Conservation (phyloP, 768 basidiomycete species). For the Lactifluus volemus region DNA sequence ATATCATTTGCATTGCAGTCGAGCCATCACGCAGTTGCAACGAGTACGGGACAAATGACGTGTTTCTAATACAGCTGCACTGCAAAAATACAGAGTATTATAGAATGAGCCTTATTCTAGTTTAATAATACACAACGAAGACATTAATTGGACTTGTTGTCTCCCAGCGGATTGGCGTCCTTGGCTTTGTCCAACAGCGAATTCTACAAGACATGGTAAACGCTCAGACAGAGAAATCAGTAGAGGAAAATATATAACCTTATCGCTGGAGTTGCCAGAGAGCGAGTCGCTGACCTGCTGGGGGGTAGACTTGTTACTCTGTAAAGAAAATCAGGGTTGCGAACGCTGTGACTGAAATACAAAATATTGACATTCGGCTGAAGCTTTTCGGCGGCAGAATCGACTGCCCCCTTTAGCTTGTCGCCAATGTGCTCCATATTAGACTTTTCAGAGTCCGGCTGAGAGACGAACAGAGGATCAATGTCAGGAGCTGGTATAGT, state of each 20-base stretch:
- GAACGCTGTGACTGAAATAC: neutral
- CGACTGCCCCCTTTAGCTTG: neutral
- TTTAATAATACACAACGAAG: neutral
- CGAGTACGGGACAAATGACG: too few species aligned
- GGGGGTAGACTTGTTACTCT: neutral
- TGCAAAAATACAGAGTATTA: neutral
- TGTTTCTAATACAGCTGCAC: neutral
- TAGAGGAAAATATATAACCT: neutral
- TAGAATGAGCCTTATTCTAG: neutral
- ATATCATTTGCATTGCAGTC: too few species aligned
- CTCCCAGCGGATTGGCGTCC: neutral
- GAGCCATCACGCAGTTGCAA: too few species aligned
- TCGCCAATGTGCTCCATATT: neutral
- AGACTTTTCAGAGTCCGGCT: constrained; percentile 6
- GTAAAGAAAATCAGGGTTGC: neutral
- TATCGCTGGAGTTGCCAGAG: neutral
- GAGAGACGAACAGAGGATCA: neutral
- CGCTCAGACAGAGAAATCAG: neutral
- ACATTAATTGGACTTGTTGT: neutral
- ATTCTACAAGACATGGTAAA: neutral
- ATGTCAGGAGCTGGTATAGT: neutral
- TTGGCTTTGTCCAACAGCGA: neutral
- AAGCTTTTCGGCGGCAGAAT: neutral
- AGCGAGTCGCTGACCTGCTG: neutral
- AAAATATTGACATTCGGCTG: neutral